Conservation (phyloP, 352 stramenopile species). For the Globisporangium acanthophoron region DNA sequence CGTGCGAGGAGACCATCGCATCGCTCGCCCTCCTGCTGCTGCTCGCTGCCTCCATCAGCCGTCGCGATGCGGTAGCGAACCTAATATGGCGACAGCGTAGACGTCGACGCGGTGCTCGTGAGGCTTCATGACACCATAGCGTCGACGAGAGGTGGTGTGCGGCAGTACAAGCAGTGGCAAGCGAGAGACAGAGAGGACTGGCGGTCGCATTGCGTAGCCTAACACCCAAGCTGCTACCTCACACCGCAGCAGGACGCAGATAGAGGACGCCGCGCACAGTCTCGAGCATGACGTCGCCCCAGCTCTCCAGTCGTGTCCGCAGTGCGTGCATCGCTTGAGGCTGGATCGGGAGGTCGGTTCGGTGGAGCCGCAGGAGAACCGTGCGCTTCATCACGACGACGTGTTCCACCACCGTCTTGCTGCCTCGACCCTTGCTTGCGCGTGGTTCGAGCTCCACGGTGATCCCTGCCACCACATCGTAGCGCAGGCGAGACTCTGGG, state of each 20-base stretch:
- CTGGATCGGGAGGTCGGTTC: background rate
- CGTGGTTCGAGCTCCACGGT: background rate
- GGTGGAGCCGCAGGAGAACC: background rate
- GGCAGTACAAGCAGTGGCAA: too few species aligned
- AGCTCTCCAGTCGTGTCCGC: background rate
- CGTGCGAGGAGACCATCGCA: background rate
- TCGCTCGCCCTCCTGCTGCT: background rate
- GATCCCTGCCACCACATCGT: background rate
- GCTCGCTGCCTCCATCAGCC: background rate
- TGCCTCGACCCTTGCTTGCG: background rate
- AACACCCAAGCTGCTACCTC: background rate
- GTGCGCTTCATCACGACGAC: background rate
- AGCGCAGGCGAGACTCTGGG: background rate
- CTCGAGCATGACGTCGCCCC: background rate
- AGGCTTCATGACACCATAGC: too few species aligned
- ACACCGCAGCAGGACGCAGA: too few species aligned
- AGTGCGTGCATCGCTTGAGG: background rate
- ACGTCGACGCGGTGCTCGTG: too few species aligned
- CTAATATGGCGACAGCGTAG: too few species aligned
- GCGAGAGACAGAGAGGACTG: too few species aligned
- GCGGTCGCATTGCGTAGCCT: too few species aligned
- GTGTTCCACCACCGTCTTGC: background rate
- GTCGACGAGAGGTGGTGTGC: too few species aligned
- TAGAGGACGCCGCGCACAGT: background rate
- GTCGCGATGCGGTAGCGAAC: too few species aligned